Conservation (phyloP, 169 alveolate species). For the Plasmodium vivax region DNA sequence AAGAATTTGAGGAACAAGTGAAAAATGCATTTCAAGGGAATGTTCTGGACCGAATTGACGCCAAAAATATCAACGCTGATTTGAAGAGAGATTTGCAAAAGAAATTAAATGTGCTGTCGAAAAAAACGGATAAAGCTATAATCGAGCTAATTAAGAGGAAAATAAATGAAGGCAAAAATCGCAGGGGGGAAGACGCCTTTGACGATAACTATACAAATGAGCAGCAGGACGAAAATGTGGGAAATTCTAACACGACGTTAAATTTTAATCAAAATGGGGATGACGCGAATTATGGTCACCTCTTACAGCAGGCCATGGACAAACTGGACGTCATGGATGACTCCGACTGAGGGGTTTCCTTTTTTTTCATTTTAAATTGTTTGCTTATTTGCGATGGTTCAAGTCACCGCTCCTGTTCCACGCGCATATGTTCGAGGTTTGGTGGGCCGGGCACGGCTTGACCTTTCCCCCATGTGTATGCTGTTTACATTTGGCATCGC, state of each 20-base stretch:
- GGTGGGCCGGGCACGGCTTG: background rate
- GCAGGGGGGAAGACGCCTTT: background rate
- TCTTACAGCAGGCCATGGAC: slow-evolving; percentile 42
- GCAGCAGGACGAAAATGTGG: background rate
- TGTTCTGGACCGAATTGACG: slow-evolving; percentile 76
- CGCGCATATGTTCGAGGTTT: background rate
- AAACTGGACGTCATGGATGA: slow-evolving; percentile 67
- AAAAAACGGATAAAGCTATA: slow-evolving; percentile 85
- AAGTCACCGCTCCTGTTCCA: background rate
- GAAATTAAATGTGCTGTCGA: slow-evolving; percentile 78
- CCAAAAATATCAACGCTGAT: slow-evolving; percentile 84
- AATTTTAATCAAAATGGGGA: slow-evolving; percentile 17
- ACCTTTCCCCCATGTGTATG: background rate
- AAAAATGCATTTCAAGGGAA: slow-evolving; percentile 75
- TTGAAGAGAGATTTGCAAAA: slow-evolving; percentile 86
- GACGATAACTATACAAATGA: slow-evolving; percentile 9
- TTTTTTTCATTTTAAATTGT: slow-evolving; percentile 8
- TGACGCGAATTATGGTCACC: slow-evolving; percentile 55
- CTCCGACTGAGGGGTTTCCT: slow-evolving; percentile 43
- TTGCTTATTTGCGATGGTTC: background rate
- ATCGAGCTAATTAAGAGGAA: slow-evolving; percentile 81
- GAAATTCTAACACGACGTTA: slow-evolving; percentile 31
- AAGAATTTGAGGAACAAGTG: slow-evolving; percentile 71
- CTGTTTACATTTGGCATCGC: background rate
- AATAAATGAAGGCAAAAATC: slow-evolving; percentile 66